These are phyloP conservation scores for Tetraselmis striata DNA, from an alignment of 139 green algal genomes.

Conservation along the genomic window DNA sequence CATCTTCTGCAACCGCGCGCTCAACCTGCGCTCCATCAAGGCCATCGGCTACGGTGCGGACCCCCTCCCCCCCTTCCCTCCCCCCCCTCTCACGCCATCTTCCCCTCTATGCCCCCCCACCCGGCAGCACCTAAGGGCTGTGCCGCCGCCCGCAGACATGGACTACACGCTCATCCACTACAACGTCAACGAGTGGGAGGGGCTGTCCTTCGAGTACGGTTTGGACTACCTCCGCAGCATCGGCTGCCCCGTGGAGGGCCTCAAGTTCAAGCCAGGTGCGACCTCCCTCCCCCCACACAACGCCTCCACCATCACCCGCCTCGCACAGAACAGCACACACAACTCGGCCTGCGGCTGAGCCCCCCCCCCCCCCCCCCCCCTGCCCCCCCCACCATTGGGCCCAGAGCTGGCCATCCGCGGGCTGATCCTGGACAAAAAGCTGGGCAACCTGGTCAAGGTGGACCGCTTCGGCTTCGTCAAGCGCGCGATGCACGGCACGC, in stretches of 20 bases:
- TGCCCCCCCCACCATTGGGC: too few species aligned
- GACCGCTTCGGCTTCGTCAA: constrained; percentile 43
- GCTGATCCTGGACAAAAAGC: constrained; percentile 40
- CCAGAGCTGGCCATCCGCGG: constrained; percentile 36
- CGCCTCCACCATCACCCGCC: too few species aligned
- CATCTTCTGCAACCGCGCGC: constrained; percentile 50
- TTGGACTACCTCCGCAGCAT: constrained; percentile 26
- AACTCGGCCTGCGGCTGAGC: too few species aligned
- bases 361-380: too few species aligned
- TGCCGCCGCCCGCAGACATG: constrained; percentile 65
- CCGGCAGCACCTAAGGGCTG: too few species aligned
- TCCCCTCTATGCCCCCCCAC: too few species aligned
- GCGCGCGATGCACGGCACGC: constrained; percentile 40
- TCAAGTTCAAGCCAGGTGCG: constrained; percentile 43
- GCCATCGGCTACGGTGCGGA: constrained; percentile 57
- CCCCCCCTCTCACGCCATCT: too few species aligned
- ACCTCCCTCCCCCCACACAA: too few species aligned
- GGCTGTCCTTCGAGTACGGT: constrained; percentile 36
- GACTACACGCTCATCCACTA: constrained; percentile 76
- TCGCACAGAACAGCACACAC: too few species aligned
- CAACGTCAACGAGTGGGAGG: constrained; percentile 41
- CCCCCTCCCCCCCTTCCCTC: background rate
- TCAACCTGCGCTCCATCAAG: constrained; percentile 45
- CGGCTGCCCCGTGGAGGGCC: constrained; percentile 33
- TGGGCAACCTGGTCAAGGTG: constrained; percentile 40